A percentile compares a stretch with the other conserved stretches of the same genome.
These are phyloP conservation scores for Stemphylium beticola DNA, from an alignment of 2,329 filamentous ascomycete genomes.

Conservation along the genomic window DNA sequence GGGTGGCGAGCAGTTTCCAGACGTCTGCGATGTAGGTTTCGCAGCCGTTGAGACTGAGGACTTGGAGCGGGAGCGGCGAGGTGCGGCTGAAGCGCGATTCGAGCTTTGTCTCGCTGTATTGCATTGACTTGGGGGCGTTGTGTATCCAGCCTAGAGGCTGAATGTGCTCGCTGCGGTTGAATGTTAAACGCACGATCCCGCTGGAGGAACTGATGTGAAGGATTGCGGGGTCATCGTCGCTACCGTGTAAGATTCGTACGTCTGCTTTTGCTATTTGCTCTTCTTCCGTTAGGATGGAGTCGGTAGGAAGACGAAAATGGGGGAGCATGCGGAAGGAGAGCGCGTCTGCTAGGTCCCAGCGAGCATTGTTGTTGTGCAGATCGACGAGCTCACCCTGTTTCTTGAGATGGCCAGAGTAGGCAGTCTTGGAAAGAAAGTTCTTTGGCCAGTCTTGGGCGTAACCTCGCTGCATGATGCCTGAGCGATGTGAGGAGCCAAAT, in stretches of 20 bases:
- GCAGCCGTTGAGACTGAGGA: constrained; percentile 53
- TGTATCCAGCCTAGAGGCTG: constrained; percentile 17
- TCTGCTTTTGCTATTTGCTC: constrained; percentile 16
- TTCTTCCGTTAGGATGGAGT: constrained; percentile 16
- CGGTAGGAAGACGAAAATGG: constrained; percentile 39
- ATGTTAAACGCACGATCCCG: constrained; percentile 38
- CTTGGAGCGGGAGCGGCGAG: constrained; percentile 39
- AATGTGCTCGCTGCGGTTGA: constrained; percentile 29
- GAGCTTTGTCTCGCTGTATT: constrained; percentile 36
- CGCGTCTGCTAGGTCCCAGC: constrained; percentile 44
- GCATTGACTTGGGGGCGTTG: constrained; percentile 17
- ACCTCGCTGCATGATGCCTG: constrained; percentile 44
- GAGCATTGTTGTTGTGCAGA: constrained; percentile 25
- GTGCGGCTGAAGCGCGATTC: constrained; percentile 40
- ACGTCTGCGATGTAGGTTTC: constrained; percentile 39
- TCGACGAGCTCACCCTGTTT: constrained; percentile 11
- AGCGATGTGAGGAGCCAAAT: constrained; percentile 41
- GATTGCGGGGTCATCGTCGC: constrained; percentile 22
- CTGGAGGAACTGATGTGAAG: constrained; percentile 28
- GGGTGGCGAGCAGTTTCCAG: constrained; percentile 41
- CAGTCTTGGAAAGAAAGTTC: constrained; percentile 49
- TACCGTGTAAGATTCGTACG: constrained; percentile 13
- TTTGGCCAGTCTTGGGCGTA: constrained; percentile 47
- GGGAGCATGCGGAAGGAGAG: constrained; percentile 31
- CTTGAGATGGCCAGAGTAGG: constrained; percentile 7